A percentile compares a stretch with the other conserved stretches of the same genome.
Conservation (phyloP, 2,329 filamentous ascomycete genomes). For the Thermothelomyces thermophilus region DNA sequence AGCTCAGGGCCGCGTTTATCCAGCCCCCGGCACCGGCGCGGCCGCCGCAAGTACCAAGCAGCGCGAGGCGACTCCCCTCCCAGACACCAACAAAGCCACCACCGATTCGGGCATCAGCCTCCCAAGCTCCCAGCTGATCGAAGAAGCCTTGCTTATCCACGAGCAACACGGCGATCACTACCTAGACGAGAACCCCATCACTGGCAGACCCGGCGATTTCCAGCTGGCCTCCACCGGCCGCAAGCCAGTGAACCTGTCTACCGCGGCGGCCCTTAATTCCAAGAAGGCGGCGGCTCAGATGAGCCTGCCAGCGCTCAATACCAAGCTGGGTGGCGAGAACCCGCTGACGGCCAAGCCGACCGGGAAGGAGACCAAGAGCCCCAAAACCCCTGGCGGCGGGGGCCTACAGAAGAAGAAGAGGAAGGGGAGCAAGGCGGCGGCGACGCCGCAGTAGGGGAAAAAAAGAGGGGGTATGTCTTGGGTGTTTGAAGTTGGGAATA, state of each 20-base stretch:
- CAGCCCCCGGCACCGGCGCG: conserved; percentile 30
- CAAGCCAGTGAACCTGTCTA: conserved; percentile 30
- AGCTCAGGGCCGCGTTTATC: conserved; percentile 47
- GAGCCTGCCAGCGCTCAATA: conserved; percentile 32
- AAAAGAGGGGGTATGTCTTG: too few species aligned
- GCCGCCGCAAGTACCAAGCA: conserved; percentile 29
- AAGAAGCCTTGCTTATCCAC: conserved; percentile 53
- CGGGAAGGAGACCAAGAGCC: conserved; percentile 38
- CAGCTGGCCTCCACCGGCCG: conserved; percentile 57
- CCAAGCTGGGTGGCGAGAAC: conserved; percentile 37
- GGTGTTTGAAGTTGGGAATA: too few species aligned
- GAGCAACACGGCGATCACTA: conserved; percentile 57
- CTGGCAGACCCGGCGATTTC: conserved; percentile 58
- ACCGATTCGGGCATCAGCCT: conserved; percentile 27
- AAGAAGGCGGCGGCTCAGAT: conserved; percentile 29
- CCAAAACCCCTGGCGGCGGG: conserved; percentile 35
- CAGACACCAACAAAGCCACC: conserved; percentile 31
- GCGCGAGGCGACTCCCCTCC: conserved; percentile 43
- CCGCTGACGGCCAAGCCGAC: conserved; percentile 17
- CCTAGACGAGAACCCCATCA: conserved; percentile 63
- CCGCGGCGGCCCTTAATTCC: conserved; percentile 17
- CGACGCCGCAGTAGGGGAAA: conserved; percentile 25
- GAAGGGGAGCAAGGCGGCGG: conserved; percentile 42
- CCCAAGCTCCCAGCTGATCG: conserved; percentile 42
- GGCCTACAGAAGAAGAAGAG: conserved; percentile 38